Percentiles rank a stretch among this genome's conserved stretches.
These are phyloP conservation scores for Vitis cinerea DNA, from an alignment of 164 flowering plant species.

Conservation along the genomic window DNA sequence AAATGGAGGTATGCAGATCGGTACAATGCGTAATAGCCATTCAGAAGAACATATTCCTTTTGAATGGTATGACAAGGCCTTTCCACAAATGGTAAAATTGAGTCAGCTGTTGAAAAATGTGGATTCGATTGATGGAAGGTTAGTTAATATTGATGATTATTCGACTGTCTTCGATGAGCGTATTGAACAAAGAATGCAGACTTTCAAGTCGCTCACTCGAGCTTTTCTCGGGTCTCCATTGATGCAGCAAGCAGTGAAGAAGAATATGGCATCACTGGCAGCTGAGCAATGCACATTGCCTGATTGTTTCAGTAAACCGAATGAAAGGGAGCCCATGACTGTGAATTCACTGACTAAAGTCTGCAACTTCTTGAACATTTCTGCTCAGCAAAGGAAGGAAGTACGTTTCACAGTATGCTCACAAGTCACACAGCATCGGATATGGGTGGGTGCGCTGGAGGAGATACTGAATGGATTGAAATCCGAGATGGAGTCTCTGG, in stretches of 20 bases:
- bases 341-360: constrained; percentile 58
- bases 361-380: constrained; percentile 47
- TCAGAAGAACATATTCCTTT: constrained; percentile 26
- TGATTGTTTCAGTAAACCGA: constrained; percentile 37
- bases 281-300: constrained; percentile 6
- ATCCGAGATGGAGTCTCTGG: constrained; percentile 42
- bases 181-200: constrained; percentile 32
- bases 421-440: constrained; percentile 69
- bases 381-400: constrained; percentile 69
- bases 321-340: constrained; percentile 54
- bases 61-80: constrained; percentile 52
- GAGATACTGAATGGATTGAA: constrained; percentile 58
- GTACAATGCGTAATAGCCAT: constrained; percentile 31
- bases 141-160: constrained; percentile 39
- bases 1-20: constrained; percentile 14
- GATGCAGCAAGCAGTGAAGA: constrained; percentile 41
- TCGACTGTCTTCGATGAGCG: constrained; percentile 40
- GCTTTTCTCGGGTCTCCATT: constrained; percentile 48
- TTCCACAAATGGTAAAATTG: constrained; percentile 40
- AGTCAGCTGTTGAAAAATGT: constrained; percentile 42
- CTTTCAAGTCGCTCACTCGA: constrained; percentile 58
- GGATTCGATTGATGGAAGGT: constrained; percentile 61
- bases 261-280: constrained; percentile 13
- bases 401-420: constrained; percentile 57
- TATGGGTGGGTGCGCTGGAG: constrained; percentile 62